Base-by-base conservation (phyloP, 306 rosid species). In the Vicia sativa region DNA sequence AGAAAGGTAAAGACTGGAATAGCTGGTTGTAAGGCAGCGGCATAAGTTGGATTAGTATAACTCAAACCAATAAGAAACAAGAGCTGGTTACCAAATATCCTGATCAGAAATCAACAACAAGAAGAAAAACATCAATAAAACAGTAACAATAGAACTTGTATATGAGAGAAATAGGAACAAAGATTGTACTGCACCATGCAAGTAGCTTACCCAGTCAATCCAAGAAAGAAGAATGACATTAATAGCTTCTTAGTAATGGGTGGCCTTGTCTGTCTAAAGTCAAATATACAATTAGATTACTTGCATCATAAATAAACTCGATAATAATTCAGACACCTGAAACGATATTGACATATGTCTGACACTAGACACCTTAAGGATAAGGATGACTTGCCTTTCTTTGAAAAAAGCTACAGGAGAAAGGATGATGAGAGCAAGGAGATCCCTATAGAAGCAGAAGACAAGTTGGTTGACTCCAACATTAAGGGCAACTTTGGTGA, bases 41-140 rank as follows among this genome's bases (percentile, higher is more conserved):
- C 98, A 74, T 92, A 92, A 39, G 96, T 90, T 65, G 98, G 96
- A 80, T 84, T 92, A 55, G 98, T 92, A 74, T 92, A 92, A 76
- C 90, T 83, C 80, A 92, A 90, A 75, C 98, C 98, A 72, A 92
- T 54, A 70, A 92, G 96, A 87, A 92, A 90, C 83, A 90, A 71
- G 38, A 92, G 92, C 87, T 92, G 98, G 79, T 87, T 92, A 77
- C 96, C 96, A 69, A 87, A 90, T 75, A 92, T 80, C 87, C 98
- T 92, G 74, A 71, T 54, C 46, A 65, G 70, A 56, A 78, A 59
- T 68, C 64, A 76, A 25, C 64, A 65, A 67, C 66, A 73, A 43
- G 43, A 57, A 60, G 29, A 43, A 44, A 26, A 26, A 68, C 23
- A 74, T 73, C 64, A 79, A 71, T 19, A 61, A 38, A 23, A 60